Percentiles rank a stretch among this genome's conserved stretches.
These are phyloP conservation scores for Stereocaulon alpinum DNA, from an alignment of 495 filamentous ascomycete genomes.

Conservation along the genomic window DNA sequence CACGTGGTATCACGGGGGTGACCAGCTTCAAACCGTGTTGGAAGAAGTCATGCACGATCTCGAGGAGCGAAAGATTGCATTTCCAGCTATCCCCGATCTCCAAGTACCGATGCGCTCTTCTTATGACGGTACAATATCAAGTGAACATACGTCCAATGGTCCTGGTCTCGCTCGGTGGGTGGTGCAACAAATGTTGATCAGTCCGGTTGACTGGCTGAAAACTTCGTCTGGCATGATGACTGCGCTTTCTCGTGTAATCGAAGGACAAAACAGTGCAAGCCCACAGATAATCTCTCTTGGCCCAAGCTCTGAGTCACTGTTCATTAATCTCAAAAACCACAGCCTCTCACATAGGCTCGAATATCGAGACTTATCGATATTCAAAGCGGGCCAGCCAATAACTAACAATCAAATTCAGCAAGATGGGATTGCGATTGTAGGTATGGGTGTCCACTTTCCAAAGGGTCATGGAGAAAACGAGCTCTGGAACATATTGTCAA, in stretches of 20 bases:
- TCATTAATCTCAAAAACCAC: not conserved
- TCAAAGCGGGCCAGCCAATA: not conserved
- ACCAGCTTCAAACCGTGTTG: not conserved
- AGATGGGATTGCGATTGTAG: slow-evolving; percentile 14
- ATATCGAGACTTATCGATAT: not conserved
- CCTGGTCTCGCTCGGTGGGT: too few relatives aligned
- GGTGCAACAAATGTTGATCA: too few relatives aligned
- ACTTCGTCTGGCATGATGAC: too few relatives aligned
- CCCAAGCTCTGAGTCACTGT: slow-evolving; percentile 3
- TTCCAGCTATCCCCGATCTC: not conserved
- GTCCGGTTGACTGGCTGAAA: too few relatives aligned
- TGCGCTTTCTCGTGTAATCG: too few relatives aligned
- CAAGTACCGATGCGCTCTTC: not conserved
- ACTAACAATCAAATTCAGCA: not conserved
- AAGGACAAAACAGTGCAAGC: too few relatives aligned
- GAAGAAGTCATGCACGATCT: not conserved
- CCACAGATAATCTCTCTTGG: slow-evolving; percentile 1
- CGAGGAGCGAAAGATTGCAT: not conserved
- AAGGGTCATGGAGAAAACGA: not conserved
- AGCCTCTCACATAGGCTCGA: not conserved
- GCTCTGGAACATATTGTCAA: slow-evolving; percentile 4
- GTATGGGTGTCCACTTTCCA: slow-evolving; percentile 7
- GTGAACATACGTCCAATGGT: not conserved
- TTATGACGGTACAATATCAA: not conserved
- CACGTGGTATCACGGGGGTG: slow-evolving; percentile 1